phyloP scores from a whole-genome alignment of 176 grass and related monocot species.

The Dactylis glomerata region DNA sequence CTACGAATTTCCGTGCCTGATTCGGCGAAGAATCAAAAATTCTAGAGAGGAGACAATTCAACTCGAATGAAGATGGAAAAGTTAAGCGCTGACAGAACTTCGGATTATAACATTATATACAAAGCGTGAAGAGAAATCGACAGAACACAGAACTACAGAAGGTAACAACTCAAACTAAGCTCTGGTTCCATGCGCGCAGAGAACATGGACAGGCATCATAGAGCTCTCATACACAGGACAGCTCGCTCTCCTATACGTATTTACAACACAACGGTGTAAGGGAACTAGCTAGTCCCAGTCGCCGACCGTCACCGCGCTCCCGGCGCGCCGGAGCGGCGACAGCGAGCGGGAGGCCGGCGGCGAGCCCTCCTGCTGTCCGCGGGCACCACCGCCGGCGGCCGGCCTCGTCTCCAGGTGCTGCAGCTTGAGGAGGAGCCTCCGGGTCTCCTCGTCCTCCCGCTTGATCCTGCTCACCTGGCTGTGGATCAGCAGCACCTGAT shows the following conservation, averaged over 20 bases:
- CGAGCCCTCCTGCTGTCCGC: not conserved
- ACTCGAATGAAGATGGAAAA: not conserved
- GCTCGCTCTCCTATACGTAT: slow-evolving; percentile 4
- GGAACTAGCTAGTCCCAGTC: not conserved
- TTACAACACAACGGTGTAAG: not conserved
- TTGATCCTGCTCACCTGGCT: slow-evolving; percentile 78
- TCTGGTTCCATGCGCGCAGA: slow-evolving; percentile 29
- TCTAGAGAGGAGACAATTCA: not conserved
- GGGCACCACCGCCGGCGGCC: not conserved
- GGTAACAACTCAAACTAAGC: not conserved
- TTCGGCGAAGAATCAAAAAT: not conserved
- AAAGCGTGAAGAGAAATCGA: not conserved
- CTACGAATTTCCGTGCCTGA: not conserved
- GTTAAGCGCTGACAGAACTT: not conserved
- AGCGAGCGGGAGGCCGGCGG: slow-evolving; percentile 38
- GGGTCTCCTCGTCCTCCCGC: slow-evolving; percentile 67
- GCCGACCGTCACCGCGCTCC: slow-evolving; percentile 27
- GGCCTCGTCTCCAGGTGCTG: slow-evolving; percentile 49
- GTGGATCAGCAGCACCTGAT: slow-evolving; percentile 54
- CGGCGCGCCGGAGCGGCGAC: slow-evolving; percentile 50
- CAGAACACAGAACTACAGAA: not conserved
- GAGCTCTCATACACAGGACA: not conserved
- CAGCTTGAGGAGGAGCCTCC: slow-evolving; percentile 39
- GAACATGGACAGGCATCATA: slow-evolving; percentile 53
- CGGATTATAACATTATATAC: slow-evolving; percentile 22